Conservation (phyloP, 1,284 basidiomycete species). For the Pseudozyma flocculosa region DNA sequence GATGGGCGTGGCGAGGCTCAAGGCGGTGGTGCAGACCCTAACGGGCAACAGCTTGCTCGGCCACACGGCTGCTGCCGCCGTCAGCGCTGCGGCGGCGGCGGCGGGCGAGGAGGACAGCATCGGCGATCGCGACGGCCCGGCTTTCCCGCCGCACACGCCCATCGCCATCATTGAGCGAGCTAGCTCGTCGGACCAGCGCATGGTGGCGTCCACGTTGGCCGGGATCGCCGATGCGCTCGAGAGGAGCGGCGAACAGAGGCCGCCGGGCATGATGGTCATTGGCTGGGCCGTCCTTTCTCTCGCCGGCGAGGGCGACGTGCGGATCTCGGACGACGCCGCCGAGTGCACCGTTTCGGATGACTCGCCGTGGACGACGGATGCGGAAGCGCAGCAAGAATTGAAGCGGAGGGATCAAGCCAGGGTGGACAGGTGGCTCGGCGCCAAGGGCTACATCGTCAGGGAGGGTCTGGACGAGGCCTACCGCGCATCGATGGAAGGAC, state of each 20-base stretch:
- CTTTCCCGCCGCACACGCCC: constrained; percentile 75
- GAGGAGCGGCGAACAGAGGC: constrained; percentile 77
- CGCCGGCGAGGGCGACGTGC: constrained; percentile 62
- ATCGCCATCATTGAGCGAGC: constrained; percentile 92
- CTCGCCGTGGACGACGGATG: background rate
- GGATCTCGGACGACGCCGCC: constrained; percentile 61
- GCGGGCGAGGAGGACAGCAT: constrained; percentile 29
- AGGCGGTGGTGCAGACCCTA: constrained; percentile 71
- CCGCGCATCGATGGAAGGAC: constrained; percentile 9
- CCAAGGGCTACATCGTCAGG: constrained; percentile 27
- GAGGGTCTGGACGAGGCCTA: constrained; percentile 45
- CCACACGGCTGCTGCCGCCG: no score
- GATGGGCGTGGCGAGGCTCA: constrained; percentile 89
- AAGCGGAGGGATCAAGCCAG: constrained; percentile 21
- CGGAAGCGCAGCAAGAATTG: constrained; percentile 4
- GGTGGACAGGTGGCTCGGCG: constrained; percentile 35
- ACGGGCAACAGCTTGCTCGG: background rate
- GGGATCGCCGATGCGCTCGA: constrained; percentile 74
- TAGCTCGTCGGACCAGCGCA: constrained; percentile 85
- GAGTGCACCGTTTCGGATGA: background rate
- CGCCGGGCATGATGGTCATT: constrained; percentile 92
- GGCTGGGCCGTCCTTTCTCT: constrained; percentile 74
- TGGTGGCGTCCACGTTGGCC: constrained; percentile 75
- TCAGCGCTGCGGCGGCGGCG: constrained; percentile 5
- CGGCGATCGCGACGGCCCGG: constrained; percentile 60